Percentiles rank a stretch among this genome's conserved stretches.
These are phyloP conservation scores for Alternaria sp. DNA, from an alignment of 2,329 filamentous ascomycete species.

Conservation along the genomic window DNA sequence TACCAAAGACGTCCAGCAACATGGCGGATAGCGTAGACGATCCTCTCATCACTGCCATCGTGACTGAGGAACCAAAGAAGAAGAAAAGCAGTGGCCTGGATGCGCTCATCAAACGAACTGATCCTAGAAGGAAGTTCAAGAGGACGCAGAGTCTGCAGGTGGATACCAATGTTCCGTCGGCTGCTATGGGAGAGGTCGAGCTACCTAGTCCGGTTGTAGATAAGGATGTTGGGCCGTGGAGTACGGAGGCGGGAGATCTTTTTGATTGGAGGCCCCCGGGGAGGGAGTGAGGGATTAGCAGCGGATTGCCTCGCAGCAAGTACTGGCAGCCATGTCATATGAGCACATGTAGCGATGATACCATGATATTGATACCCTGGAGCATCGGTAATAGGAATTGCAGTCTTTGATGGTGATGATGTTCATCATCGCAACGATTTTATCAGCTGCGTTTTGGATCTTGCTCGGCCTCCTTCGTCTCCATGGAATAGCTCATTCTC, in stretches of 20 bases:
- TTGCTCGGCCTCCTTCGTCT: too few species aligned
- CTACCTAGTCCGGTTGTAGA: conserved; percentile 51
- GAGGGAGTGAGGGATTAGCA: too few species aligned
- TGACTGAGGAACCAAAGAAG: not conserved
- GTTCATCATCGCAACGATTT: too few species aligned
- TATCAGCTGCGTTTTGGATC: too few species aligned
- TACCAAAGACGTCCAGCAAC: conserved; percentile 15
- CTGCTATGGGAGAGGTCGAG: conserved; percentile 20
- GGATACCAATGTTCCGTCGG: conserved; percentile 20
- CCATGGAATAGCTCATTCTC: too few species aligned
- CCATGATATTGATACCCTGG: conserved; percentile 3
- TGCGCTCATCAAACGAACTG: conserved; percentile 39
- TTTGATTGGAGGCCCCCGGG: conserved; percentile 64
- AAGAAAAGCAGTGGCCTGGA: conserved; percentile 29
- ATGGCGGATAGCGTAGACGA: not conserved
- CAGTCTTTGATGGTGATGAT: not conserved
- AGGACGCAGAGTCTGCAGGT: conserved; percentile 37
- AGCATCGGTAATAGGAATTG: not conserved
- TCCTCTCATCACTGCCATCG: not conserved
- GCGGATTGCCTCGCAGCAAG: too few species aligned
- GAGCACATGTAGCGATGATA: conserved; percentile 1
- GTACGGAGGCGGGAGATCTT: conserved; percentile 70
- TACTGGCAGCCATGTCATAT: not conserved
- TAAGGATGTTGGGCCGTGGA: conserved; percentile 70
- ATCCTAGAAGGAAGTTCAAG: conserved; percentile 38